Evolutionary conservation across 1,139 yeast genomes (phyloP), one percentile per base, ranked within the genome.

Genomic region (Entelexis sorbosivorans): DNA sequence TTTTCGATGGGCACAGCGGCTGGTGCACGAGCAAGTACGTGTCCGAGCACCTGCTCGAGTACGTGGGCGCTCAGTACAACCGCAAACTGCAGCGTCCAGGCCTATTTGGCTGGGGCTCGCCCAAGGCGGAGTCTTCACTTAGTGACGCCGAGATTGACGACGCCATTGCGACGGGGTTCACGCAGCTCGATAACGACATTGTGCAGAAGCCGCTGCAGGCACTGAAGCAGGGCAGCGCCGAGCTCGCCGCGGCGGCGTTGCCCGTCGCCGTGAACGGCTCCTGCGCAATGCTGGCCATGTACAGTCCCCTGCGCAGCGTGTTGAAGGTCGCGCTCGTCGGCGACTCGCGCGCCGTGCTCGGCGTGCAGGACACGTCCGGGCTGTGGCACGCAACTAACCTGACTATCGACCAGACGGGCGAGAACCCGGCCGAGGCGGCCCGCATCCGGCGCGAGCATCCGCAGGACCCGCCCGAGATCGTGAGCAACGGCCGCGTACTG

Each of bases 1-100:
- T 91, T 0, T 91, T 83, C 65, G 98, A 91, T 67, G 99, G 99
- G 10, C 99, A 91, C 66, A 86, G 95, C 3, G 98, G 99, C 19
- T 88, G 96, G 82, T 85, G 85, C 55, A 89, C 98, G 1, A 53
- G 57, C 49, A 43, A 49, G 17, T 43, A 55, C 43, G 53, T 55
- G 8, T 28, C 57, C 20, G 11, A 13, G 17, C 22, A 49, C 31
- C 34, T 54, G 14, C 31, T 54, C 7, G 26, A 16, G 17, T 48
- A 54, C 36, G 28, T 54, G 24, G 17, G 22, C 11, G 39, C 29
- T 2, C 40, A 57, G 11, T 54, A 44, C 38, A 16, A 38, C 2
- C 24, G 17, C 22, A 34, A 32, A 26, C 43, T 13, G 26, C n/a
- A n/a, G n/a, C 2, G 17, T 1, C n/a, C 33, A 5, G 33, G 47